phyloP scores from a whole-genome alignment of 257 asterid species.

The Prunella vulgaris region DNA sequence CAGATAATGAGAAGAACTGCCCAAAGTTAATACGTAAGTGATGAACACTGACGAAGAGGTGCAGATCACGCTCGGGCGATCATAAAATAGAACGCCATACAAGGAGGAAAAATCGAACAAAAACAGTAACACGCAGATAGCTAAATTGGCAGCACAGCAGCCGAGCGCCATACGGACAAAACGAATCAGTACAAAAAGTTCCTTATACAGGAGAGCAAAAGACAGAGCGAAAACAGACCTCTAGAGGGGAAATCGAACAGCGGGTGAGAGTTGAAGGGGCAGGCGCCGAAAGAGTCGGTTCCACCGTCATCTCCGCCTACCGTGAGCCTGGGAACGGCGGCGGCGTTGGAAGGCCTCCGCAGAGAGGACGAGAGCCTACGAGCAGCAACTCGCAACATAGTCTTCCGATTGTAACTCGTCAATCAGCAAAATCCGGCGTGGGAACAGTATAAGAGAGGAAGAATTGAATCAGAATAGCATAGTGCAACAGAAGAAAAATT shows the following conservation, averaged over 20 bases:
- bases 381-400: constrained; percentile 45
- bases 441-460: not conserved
- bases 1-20: too few species aligned
- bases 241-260: constrained; percentile 13
- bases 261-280: constrained; percentile 2
- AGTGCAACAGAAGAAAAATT: not conserved
- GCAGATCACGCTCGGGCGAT: constrained; percentile 1
- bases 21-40: too few species aligned
- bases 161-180: not conserved
- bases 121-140: not conserved
- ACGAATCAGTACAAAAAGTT: not conserved
- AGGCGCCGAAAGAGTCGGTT: constrained; percentile 19
- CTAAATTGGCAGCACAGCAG: not conserved
- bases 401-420: constrained; percentile 11
- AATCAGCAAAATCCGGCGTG: not conserved
- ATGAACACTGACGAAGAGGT: not conserved
- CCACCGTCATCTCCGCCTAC: constrained; percentile 17
- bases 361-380: constrained; percentile 43
- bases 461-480: not conserved
- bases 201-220: not conserved
- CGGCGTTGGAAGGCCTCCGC: constrained; percentile 23
- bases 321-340: constrained; percentile 13
- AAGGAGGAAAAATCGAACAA: not conserved
- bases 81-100: not conserved
- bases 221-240: constrained; percentile 10